A percentile compares a stretch with the other conserved stretches of the same genome.
Evolutionary conservation across 2,329 filamentous ascomycete genomes (phyloP).

Genomic region (Didymellaceae sp.): DNA sequence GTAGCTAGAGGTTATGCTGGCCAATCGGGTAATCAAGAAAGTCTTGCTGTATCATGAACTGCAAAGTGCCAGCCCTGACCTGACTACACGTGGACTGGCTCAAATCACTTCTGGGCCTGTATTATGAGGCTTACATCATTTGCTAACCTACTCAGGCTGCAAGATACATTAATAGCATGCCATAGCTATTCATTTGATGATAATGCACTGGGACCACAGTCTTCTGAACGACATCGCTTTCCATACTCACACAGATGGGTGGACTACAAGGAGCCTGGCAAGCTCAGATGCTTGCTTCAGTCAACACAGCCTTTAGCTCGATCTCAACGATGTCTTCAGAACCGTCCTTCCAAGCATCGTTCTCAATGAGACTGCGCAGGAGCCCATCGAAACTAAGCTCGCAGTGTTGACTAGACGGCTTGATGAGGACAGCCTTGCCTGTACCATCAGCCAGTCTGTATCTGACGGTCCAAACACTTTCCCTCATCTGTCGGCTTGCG

Average conservation of each 20-base stretch:
- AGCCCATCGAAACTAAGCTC: constrained; percentile 1
- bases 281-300: not conserved
- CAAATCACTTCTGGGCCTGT: no score
- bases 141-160: no score
- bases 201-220: no score
- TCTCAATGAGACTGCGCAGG: not conserved
- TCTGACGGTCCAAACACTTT: not conserved
- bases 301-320: not conserved
- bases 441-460: not conserved
- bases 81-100: no score
- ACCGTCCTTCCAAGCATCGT: not conserved
- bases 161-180: no score
- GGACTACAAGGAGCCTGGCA: no score
- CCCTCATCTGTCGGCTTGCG: not conserved
- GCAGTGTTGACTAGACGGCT: not conserved
- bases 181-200: no score
- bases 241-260: no score
- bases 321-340: not conserved
- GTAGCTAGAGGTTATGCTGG: not conserved
- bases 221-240: no score
- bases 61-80: no score
- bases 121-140: no score
- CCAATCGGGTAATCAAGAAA: not conserved
- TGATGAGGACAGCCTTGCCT: not conserved
- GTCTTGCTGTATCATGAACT: not conserved